phyloP scores from a whole-genome alignment of 2,329 filamentous ascomycete species.

The Trichoderma gracile region DNA sequence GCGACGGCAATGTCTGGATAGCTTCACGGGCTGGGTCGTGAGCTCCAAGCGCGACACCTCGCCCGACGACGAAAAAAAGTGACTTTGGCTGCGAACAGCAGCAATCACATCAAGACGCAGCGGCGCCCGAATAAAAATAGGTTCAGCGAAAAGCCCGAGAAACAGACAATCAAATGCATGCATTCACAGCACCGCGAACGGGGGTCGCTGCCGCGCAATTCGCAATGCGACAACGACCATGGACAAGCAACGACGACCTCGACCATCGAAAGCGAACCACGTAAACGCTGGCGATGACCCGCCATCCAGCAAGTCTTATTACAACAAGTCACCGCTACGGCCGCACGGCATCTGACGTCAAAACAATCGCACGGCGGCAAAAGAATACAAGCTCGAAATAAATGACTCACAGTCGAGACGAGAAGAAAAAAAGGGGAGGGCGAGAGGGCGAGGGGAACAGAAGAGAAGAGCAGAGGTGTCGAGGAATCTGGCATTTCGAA shows the following conservation, averaged over 20 bases:
- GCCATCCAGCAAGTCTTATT: slow-evolving; percentile 9
- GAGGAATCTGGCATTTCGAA: slow-evolving; percentile 27
- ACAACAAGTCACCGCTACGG: neutral
- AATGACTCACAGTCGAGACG: slow-evolving; percentile 36
- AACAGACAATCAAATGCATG: neutral
- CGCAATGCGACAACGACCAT: slow-evolving; percentile 39
- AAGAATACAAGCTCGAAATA: no score
- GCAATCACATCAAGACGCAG: slow-evolving; percentile 26
- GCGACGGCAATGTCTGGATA: slow-evolving; percentile 37
- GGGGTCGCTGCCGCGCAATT: slow-evolving; percentile 31
- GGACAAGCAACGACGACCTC: slow-evolving; percentile 19
- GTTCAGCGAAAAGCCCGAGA: slow-evolving; percentile 27
- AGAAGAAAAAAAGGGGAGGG: neutral
- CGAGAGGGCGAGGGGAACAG: no score
- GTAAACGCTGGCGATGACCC: slow-evolving; percentile 22
- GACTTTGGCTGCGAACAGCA: slow-evolving; percentile 31
- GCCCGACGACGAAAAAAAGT: slow-evolving; percentile 29
- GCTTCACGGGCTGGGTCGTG: slow-evolving; percentile 33
- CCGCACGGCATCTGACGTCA: slow-evolving; percentile 20
- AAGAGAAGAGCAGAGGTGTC: slow-evolving; percentile 32
- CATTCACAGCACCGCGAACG: slow-evolving; percentile 18
- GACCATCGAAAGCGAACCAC: slow-evolving; percentile 28
- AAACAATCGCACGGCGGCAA: neutral
- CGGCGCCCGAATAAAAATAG: slow-evolving; percentile 26
- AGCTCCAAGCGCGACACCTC: slow-evolving; percentile 1